phyloP scores from a whole-genome alignment of 352 stramenopile genomes.

The Lagenidium sp. region DNA sequence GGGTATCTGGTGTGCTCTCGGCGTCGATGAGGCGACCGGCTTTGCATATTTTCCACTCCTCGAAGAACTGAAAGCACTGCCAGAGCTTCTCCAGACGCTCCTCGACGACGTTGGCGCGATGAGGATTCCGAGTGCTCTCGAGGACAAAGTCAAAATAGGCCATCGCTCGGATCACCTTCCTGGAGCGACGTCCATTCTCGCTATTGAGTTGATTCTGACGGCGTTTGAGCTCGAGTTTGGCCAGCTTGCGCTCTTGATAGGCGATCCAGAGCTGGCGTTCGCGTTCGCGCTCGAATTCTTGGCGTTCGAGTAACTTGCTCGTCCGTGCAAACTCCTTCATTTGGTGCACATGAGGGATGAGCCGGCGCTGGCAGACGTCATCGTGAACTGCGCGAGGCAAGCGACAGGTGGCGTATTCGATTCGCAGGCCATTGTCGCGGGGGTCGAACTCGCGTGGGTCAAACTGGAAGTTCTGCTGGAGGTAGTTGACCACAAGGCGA shows the following conservation, averaged over 20 bases:
- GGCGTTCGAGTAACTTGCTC: constrained; percentile 28
- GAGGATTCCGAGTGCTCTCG: constrained; percentile 35
- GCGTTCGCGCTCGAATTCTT: constrained; percentile 38
- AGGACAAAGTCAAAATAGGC: constrained; percentile 55
- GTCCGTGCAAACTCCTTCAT: constrained; percentile 39
- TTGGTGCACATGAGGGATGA: constrained; percentile 39
- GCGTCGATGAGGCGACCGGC: constrained; percentile 49
- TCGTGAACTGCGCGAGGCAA: constrained; percentile 32
- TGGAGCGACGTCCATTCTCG: constrained; percentile 16
- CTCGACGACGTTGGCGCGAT: constrained; percentile 18
- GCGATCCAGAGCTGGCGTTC: constrained; percentile 34
- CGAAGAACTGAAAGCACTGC: constrained; percentile 59
- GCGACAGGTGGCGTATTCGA: constrained; percentile 14
- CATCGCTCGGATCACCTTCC: constrained; percentile 45
- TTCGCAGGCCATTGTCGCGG: constrained; percentile 9
- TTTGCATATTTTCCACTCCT: constrained; percentile 75
- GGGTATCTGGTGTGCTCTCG: constrained; percentile 36
- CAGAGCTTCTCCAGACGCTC: constrained; percentile 63
- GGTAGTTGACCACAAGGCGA: constrained; percentile 49
- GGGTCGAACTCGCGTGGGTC: constrained; percentile 11
- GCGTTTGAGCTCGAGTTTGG: constrained; percentile 33
- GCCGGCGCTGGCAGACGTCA: constrained; percentile 44
- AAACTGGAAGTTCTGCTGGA: constrained; percentile 71
- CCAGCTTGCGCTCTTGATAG: constrained; percentile 43
- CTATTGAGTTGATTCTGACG: constrained; percentile 22